Conservation (phyloP, 2,329 filamentous ascomycete genomes). For the Fusarium sterilihyphosum region DNA sequence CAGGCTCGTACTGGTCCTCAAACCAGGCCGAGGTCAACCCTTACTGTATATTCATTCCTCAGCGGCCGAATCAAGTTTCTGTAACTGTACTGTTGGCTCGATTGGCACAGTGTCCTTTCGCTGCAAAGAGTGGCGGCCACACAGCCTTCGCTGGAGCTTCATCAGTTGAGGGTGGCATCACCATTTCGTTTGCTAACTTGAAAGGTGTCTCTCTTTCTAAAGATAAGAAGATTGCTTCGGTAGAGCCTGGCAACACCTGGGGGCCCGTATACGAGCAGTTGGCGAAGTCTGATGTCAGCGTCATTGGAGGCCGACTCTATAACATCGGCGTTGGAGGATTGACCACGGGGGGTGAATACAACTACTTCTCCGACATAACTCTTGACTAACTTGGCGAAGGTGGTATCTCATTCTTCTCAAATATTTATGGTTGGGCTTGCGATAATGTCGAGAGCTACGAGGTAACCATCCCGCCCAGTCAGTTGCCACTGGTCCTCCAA, state of each 20-base stretch:
- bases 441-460: slow-evolving; percentile 51
- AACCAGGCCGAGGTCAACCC: slow-evolving; percentile 16
- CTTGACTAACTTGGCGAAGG: slow-evolving; percentile 24
- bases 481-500: background rate
- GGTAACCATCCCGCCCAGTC: background rate
- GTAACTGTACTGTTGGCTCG: slow-evolving; percentile 13
- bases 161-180: slow-evolving; percentile 48
- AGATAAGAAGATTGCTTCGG: slow-evolving; percentile 44
- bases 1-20: slow-evolving; percentile 14
- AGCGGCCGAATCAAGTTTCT: background rate
- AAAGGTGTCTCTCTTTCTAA: slow-evolving; percentile 46
- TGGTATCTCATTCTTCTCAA: slow-evolving; percentile 56
- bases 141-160: slow-evolving; percentile 53
- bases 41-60: slow-evolving; percentile 27
- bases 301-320: slow-evolving; percentile 52
- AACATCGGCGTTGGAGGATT: slow-evolving; percentile 55
- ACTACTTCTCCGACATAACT: too few species aligned
- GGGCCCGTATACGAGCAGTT: slow-evolving; percentile 50
- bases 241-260: slow-evolving; percentile 55
- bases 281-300: slow-evolving; percentile 45
- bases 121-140: slow-evolving; percentile 59
- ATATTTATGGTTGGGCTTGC: slow-evolving; percentile 51
- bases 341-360: slow-evolving; percentile 45
- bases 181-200: slow-evolving; percentile 50
- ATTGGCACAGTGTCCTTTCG: slow-evolving; percentile 35